Conservation (phyloP, 2,329 filamentous ascomycete species). For the Aspergillus jensenii region DNA sequence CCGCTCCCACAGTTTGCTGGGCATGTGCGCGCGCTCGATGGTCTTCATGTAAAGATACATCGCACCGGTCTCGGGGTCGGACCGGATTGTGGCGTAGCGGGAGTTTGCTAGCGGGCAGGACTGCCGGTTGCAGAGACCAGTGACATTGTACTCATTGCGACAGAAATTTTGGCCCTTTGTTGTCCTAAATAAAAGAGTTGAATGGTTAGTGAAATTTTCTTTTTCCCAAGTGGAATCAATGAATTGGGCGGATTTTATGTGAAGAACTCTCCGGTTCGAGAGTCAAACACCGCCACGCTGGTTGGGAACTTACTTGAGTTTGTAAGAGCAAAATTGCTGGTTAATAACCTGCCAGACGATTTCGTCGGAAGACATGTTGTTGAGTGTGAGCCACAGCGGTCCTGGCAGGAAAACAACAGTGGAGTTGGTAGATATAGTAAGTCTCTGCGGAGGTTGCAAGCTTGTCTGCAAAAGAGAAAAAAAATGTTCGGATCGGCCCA, state of each 20-base stretch:
- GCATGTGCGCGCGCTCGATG: conserved; percentile 82
- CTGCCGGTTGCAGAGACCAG: conserved; percentile 79
- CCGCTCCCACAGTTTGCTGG: conserved; percentile 90
- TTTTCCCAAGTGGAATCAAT: background rate
- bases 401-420: conserved; percentile 13
- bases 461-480: conserved; percentile 27
- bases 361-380: conserved; percentile 81
- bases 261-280: background rate
- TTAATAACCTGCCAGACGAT: conserved; percentile 98
- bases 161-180: conserved; percentile 91
- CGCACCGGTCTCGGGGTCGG: conserved; percentile 74
- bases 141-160: conserved; percentile 89
- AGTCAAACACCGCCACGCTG: background rate
- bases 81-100: conserved; percentile 86
- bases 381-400: conserved; percentile 4
- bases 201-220: background rate
- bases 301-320: conserved; percentile 70
- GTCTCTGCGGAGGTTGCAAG: conserved; percentile 19
- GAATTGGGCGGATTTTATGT: background rate
- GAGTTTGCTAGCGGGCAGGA: conserved; percentile 89
- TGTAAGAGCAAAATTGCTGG: conserved; percentile 92
- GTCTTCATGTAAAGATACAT: conserved; percentile 98
- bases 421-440: conserved; percentile 21
- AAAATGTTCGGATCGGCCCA: conserved; percentile 27
- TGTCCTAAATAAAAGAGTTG: conserved; percentile 52